Conservation (phyloP, 139 green algal species). For the Chlorella sp. region DNA sequence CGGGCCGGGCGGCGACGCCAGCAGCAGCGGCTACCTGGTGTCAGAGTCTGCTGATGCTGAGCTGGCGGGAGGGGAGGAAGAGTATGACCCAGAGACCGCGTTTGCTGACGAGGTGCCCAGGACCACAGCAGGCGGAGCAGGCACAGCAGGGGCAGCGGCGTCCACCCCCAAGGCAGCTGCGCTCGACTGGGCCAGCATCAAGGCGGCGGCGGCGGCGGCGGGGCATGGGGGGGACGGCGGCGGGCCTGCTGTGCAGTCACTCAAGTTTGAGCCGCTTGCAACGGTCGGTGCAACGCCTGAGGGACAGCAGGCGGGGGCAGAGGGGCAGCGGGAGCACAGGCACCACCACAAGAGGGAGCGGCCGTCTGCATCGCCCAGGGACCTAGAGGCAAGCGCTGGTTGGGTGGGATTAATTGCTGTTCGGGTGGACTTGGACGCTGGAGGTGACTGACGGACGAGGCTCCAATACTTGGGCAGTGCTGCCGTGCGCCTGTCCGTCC, state of each 20-base stretch:
- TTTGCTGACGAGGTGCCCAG: background rate
- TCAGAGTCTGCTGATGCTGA: conserved; percentile 6
- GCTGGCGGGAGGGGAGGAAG: background rate
- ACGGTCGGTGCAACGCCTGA: background rate
- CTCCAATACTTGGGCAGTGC: no score
- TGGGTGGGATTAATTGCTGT: no score
- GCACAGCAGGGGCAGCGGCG: no score
- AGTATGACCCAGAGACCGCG: conserved; percentile 30
- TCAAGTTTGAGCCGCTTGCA: background rate
- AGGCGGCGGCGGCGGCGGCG: conserved; percentile 8
- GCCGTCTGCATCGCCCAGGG: conserved; percentile 3
- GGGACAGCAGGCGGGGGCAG: background rate
- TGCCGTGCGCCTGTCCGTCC: no score
- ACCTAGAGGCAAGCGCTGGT: no score
- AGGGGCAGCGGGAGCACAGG: background rate
- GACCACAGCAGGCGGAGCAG: background rate
- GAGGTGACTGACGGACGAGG: no score
- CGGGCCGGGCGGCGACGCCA: background rate
- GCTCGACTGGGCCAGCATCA: conserved; percentile 39
- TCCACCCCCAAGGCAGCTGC: background rate
- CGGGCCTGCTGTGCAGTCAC: background rate
- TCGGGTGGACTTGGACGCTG: no score
- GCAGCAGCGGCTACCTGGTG: background rate
- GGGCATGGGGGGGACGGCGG: background rate
- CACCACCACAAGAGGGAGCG: conserved; percentile 2